Evolutionary conservation across 1,284 basidiomycete genomes (phyloP).

Genomic region (Singerocomus inundabilis): DNA sequence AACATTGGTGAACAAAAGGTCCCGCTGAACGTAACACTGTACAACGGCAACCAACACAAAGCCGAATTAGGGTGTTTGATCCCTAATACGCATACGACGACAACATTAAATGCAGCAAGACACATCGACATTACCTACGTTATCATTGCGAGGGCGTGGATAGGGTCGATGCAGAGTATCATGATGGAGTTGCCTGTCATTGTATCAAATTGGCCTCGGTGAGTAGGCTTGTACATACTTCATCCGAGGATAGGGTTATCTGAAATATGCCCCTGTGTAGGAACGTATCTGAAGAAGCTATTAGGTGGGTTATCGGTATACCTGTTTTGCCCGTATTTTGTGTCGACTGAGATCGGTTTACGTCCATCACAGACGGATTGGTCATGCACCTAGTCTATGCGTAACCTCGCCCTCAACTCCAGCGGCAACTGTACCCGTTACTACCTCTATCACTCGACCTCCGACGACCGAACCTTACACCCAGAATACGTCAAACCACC

Average conservation of each 20-base stretch:
- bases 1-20: conserved; percentile 65
- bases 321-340: neutral
- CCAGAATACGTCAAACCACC: conserved; percentile 1
- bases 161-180: conserved; percentile 65
- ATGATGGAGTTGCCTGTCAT: conserved; percentile 73
- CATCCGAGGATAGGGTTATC: neutral
- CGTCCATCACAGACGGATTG: conserved; percentile 56
- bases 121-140: conserved; percentile 82
- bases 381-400: conserved; percentile 63
- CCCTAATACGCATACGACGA: conserved; percentile 68
- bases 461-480: conserved; percentile 20
- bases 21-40: conserved; percentile 67
- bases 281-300: conserved; percentile 61
- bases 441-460: conserved; percentile 21
- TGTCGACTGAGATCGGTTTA: neutral
- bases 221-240: conserved; percentile 20
- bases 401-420: conserved; percentile 30
- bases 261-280: conserved; percentile 34
- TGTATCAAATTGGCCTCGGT: conserved; percentile 81
- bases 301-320: conserved; percentile 44
- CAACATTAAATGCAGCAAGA: conserved; percentile 72
- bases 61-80: conserved; percentile 69
- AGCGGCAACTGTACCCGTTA: conserved; percentile 30
- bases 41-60: conserved; percentile 66
- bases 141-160: conserved; percentile 71